Evolutionary conservation across 2,329 filamentous ascomycete genomes (phyloP).

Genomic region (Podosphaera aphanis): DNA sequence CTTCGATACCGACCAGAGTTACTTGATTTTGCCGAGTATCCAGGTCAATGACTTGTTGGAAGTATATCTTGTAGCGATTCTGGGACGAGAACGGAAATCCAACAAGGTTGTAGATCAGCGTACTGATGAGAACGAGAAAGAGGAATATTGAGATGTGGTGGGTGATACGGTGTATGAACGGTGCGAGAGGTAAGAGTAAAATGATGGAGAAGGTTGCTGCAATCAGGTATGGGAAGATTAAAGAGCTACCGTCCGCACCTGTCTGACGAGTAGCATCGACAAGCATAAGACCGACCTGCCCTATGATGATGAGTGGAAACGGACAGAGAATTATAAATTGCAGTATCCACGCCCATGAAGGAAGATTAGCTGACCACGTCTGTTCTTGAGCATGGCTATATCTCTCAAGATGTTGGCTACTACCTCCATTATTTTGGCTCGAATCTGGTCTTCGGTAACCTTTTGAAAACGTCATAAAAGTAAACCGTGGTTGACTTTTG

Average conservation of each 20-base stretch:
- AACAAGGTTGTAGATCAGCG: slow-evolving; percentile 62
- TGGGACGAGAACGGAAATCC: slow-evolving; percentile 72
- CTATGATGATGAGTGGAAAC: slow-evolving; percentile 52
- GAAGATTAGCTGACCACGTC: slow-evolving; percentile 57
- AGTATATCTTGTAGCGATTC: slow-evolving; percentile 67
- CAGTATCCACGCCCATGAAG: slow-evolving; percentile 67
- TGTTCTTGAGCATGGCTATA: slow-evolving; percentile 50
- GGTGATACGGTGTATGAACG: slow-evolving; percentile 69
- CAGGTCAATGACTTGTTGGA: slow-evolving; percentile 60
- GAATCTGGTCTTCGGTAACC: slow-evolving; percentile 19
- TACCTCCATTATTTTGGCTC: slow-evolving; percentile 9
- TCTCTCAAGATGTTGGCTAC: slow-evolving; percentile 15
- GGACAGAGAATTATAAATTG: slow-evolving; percentile 67
- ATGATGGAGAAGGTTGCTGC: slow-evolving; percentile 46
- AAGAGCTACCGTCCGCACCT: slow-evolving; percentile 55
- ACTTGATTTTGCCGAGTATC: slow-evolving; percentile 48
- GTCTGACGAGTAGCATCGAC: slow-evolving; percentile 58
- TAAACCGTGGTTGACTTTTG: slow-evolving; percentile 25
- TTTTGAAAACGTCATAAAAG: slow-evolving; percentile 32
- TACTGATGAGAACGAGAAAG: slow-evolving; percentile 46
- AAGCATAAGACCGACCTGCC: slow-evolving; percentile 50
- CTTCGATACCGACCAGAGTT: slow-evolving; percentile 41
- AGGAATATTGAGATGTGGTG: slow-evolving; percentile 63
- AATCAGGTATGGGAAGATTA: slow-evolving; percentile 47
- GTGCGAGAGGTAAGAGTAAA: slow-evolving; percentile 50